Base-by-base conservation (phyloP, 192 early-diverging fungal species). In the Phlyctochytrium planicorne region DNA sequence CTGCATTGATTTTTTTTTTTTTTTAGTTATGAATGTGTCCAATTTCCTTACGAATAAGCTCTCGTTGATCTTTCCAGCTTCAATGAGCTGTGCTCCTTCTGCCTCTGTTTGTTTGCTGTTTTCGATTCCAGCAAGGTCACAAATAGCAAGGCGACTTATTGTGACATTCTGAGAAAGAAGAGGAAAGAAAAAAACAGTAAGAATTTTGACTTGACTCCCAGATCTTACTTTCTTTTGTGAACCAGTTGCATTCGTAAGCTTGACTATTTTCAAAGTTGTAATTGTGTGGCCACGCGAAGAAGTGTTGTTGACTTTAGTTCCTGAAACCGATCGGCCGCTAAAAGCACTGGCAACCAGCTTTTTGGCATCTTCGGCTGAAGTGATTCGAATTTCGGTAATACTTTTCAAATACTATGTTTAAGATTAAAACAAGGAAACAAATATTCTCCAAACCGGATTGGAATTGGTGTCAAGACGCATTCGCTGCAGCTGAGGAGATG, bases 11-110 rank as follows among this genome's bases (percentile, higher is more conserved):
- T 20, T 14, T 6, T 47, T 47, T n/a, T n/a, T 47, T 47, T 6
- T 47, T 20, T 6, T 47, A 47, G 40, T 20, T 47, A 14, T 47
- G 40, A n/a, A n/a, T n/a, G n/a, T n/a, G n/a, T n/a, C n/a, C n/a
- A n/a, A n/a, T n/a, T n/a, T 47, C 20, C 55, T 20, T 57, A 57
- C 55, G 25, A 25, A 29, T 29, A 57, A 57, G 27, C 55, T 57
- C 27, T 27, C 20, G 55, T 57, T 57, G 55, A 57, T 57, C 27
- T 57, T 14, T 25, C 55, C 16, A 57, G 55, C 25, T 27, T 57
- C 55, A 25, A 25, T 25, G 6, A 57, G 25, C 27, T 47, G 40
- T 47, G 40, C 40, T 14, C 40, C 40, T 14, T 25, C 55, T 20
- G 55, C 55, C 25, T 29, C 16, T 57, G 20, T 14, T 29, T 57